phyloP scores from a whole-genome alignment of 805 yeast species.

The Candida gorgasii region DNA sequence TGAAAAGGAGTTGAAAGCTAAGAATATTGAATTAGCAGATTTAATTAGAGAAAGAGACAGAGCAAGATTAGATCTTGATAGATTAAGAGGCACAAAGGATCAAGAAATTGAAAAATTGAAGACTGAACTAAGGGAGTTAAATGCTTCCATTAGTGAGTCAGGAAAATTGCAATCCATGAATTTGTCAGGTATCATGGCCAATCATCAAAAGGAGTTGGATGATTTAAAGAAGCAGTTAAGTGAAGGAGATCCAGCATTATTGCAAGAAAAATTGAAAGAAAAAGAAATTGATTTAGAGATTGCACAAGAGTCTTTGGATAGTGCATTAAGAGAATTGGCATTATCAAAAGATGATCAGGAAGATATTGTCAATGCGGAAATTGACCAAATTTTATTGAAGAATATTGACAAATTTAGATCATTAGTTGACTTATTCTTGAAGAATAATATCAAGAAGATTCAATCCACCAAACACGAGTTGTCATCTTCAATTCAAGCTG shows the following conservation, averaged over 20 bases:
- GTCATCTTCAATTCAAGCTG: slow-evolving; percentile 80
- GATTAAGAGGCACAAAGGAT: slow-evolving; percentile 62
- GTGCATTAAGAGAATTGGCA: slow-evolving; percentile 62
- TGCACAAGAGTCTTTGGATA: slow-evolving; percentile 76
- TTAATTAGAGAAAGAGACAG: slow-evolving; percentile 87
- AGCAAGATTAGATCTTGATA: slow-evolving; percentile 79
- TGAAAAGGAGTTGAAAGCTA: slow-evolving; percentile 80
- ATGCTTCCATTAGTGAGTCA: slow-evolving; percentile 55
- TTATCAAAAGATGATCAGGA: slow-evolving; percentile 50
- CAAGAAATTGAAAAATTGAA: slow-evolving; percentile 66
- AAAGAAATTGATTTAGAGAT: slow-evolving; percentile 80
- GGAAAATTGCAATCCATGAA: slow-evolving; percentile 67
- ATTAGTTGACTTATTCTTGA: slow-evolving; percentile 69
- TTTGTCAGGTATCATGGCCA: slow-evolving; percentile 51
- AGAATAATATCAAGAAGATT: slow-evolving; percentile 66
- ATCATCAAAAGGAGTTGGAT: slow-evolving; percentile 63
- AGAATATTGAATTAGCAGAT: slow-evolving; percentile 85
- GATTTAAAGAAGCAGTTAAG: slow-evolving; percentile 51
- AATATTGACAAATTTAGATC: slow-evolving; percentile 50
- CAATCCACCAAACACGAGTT: slow-evolving; percentile 72
- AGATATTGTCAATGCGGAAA: slow-evolving; percentile 56
- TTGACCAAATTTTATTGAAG: slow-evolving; percentile 50
- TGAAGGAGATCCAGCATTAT: slow-evolving; percentile 29
- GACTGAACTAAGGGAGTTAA: slow-evolving; percentile 61
- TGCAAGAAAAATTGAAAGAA: slow-evolving; percentile 53